Conservation (phyloP, 1,284 basidiomycete species). For the Caloboletus firmus region DNA sequence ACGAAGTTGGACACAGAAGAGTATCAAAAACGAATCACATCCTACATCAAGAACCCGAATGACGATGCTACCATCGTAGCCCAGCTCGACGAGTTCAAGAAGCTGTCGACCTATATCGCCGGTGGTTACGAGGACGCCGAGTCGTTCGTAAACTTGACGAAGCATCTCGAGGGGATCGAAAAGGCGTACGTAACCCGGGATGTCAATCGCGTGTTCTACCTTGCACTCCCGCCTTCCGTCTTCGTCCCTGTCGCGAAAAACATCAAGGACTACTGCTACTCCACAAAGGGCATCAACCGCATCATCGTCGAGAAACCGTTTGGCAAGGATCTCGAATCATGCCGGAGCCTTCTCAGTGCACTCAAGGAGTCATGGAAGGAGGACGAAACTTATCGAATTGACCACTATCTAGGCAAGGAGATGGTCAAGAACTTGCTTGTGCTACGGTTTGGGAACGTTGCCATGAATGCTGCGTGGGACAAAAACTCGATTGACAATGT, state of each 20-base stretch:
- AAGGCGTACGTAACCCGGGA: conserved; percentile 60
- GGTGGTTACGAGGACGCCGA: conserved; percentile 85
- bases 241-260: conserved; percentile 87
- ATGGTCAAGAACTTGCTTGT: conserved; percentile 98
- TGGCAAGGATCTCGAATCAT: conserved; percentile 90
- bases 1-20: conserved; percentile 91
- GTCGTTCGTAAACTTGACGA: conserved; percentile 76
- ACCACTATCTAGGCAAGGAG: conserved; percentile 98
- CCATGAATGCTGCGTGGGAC: conserved; percentile 86
- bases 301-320: conserved; percentile 98
- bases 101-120: conserved; percentile 75
- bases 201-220: conserved; percentile 85
- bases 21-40: conserved; percentile 80
- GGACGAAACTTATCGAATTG: conserved; percentile 96
- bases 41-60: conserved; percentile 80
- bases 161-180: conserved; percentile 79
- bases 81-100: conserved; percentile 81
- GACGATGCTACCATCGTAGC: conserved; percentile 56
- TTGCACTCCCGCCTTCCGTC: conserved; percentile 92
- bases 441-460: conserved; percentile 90
- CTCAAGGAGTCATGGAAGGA: conserved; percentile 90
- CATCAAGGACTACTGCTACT: conserved; percentile 81
- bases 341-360: conserved; percentile 72
- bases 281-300: conserved; percentile 67
- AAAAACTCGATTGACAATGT: conserved; percentile 93